Evolutionary conservation across 2,329 filamentous ascomycete genomes (phyloP).

Genomic region (Coniochaeta hoffmannii): DNA sequence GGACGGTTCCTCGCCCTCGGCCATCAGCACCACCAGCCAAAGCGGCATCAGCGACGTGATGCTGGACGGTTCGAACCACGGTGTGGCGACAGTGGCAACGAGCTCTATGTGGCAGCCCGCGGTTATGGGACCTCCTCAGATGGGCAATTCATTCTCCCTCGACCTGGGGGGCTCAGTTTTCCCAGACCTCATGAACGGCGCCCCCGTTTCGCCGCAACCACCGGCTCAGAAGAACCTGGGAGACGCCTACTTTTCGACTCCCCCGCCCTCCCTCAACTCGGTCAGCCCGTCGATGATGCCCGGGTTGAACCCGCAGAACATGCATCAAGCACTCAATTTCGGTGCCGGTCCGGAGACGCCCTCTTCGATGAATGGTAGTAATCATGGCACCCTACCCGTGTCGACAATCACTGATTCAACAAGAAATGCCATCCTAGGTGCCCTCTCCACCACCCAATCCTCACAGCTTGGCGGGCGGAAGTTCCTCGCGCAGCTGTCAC

Average conservation of each 20-base stretch:
- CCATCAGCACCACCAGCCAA: constrained; percentile 90
- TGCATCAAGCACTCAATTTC: constrained; percentile 61
- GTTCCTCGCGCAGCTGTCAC: constrained; percentile 54
- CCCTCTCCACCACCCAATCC: constrained; percentile 44
- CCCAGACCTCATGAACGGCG: constrained; percentile 65
- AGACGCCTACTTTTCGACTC: constrained; percentile 73
- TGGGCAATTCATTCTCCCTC: constrained; percentile 63
- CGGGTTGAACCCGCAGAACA: constrained; percentile 51
- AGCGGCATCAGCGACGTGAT: constrained; percentile 87
- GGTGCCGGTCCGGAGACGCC: constrained; percentile 60
- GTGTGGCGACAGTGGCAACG: constrained; percentile 43
- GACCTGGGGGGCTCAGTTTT: constrained; percentile 70
- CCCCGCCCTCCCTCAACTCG: constrained; percentile 65
- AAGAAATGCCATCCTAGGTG: constrained; percentile 52
- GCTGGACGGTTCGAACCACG: constrained; percentile 73
- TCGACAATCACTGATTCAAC: constrained; percentile 60
- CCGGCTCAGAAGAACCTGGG: constrained; percentile 61
- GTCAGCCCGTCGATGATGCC: constrained; percentile 67
- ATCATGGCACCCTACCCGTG: constrained; percentile 49
- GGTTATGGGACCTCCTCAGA: constrained; percentile 61
- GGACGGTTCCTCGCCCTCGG: constrained; percentile 90
- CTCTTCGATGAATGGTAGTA: constrained; percentile 61
- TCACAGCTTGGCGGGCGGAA: constrained; percentile 51
- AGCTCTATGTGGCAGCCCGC: constrained; percentile 63
- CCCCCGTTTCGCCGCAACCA: constrained; percentile 71